Base-by-base conservation (phyloP, 192 early-diverging fungal species). In the Diversispora epigaea region DNA sequence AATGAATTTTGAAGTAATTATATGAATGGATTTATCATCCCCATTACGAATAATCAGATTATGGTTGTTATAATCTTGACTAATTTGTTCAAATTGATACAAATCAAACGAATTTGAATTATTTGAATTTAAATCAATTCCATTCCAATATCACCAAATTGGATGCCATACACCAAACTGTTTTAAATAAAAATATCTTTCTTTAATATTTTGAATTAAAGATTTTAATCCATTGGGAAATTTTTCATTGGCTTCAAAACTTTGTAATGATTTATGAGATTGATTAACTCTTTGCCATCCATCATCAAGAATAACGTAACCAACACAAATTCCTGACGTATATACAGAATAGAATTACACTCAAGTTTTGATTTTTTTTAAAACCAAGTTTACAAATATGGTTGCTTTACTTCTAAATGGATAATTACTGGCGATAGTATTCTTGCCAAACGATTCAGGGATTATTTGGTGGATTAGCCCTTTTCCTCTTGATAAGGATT, bases 101-200 rank as follows among this genome's bases (percentile, higher is more conserved):
- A 50, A 62, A 22, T 69, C 21, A n/a, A 75, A 65, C 32, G 78
- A 54, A 22, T 68, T 74, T 4, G 81, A n/a, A n/a, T n/a, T n/a
- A n/a, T n/a, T n/a, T n/a, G n/a, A 79, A 0, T 43, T n/a, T 15
- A 71, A 77, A 43, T 87, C 77, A 32, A 88, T 76, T 1, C 87
- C 87, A 71, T 82, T 76, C 86, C 87, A 88, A 58, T 87, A 88
- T 10, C 87, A 83, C 87, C 86, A 87, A 4, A 88, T 73, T 17
- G 84, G 41, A 56, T 79, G 76, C 75, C 86, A 88, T 21, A 86
- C 82, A 44, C 87, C 87, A 47, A 88, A 82, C 11, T 77, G 71
- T 54, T 62, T 8, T 32, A 86, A 50, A 7, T 76, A 79, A 41
- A 85, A 74, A 40, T 69, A 76, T 7, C 41, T 66, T 14, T 41